These are phyloP conservation scores for Trametopsis cervina DNA, from an alignment of 768 basidiomycete genomes.

Conservation along the genomic window DNA sequence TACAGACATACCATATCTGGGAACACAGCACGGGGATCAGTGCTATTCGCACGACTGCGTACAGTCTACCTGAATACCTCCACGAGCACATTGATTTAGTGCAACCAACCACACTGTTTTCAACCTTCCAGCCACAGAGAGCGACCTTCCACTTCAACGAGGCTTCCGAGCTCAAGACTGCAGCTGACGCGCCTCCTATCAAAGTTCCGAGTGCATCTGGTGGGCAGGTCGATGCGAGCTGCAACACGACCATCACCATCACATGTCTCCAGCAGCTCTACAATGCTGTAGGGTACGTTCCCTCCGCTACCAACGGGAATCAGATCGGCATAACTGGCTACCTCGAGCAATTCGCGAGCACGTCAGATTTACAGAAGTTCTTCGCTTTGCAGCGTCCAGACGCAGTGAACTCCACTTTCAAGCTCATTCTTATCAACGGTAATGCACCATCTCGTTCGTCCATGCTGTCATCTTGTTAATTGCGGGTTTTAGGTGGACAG, in stretches of 20 bases:
- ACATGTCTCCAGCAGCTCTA: conserved; percentile 28
- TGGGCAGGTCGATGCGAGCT: conserved; percentile 25
- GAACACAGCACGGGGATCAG: conserved; percentile 45
- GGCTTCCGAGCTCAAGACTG: background rate
- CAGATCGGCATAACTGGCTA: conserved; percentile 30
- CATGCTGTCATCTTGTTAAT: conserved; percentile 44
- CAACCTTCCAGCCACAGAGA: conserved; percentile 36
- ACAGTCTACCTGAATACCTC: conserved; percentile 55
- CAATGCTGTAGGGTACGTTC: conserved; percentile 24
- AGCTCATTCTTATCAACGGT: conserved; percentile 52
- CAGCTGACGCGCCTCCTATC: conserved; percentile 19
- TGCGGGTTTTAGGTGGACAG: conserved; percentile 39
- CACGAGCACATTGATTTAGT: conserved; percentile 59
- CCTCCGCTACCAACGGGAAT: conserved; percentile 21
- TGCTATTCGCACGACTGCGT: conserved; percentile 59
- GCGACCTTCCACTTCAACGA: conserved; percentile 28
- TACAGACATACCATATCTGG: conserved; percentile 61
- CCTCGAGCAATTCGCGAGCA: conserved; percentile 27
- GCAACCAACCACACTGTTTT: conserved; percentile 69
- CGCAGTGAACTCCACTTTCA: conserved; percentile 38
- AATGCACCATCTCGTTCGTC: conserved; percentile 12
- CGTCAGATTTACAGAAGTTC: conserved; percentile 26
- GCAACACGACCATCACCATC: conserved; percentile 27
- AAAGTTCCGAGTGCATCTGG: conserved; percentile 22
- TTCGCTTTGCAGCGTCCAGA: conserved; percentile 24